A percentile compares a stretch with the other conserved stretches of the same genome.
These are phyloP conservation scores for Harrya chromipes DNA, from an alignment of 768 basidiomycete genomes.

Conservation along the genomic window DNA sequence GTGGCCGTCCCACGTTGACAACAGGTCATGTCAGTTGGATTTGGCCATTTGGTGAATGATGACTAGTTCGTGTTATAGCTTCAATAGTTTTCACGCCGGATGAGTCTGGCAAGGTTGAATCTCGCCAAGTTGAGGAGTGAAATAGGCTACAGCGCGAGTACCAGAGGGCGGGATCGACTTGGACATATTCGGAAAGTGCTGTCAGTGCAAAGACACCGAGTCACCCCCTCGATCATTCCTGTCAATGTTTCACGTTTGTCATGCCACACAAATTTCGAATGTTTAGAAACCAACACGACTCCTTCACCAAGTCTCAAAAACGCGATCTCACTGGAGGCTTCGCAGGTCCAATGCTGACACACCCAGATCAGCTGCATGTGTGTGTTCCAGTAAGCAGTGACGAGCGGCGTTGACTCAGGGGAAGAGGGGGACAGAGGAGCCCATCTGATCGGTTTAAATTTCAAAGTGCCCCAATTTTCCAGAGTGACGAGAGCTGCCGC, in stretches of 20 bases:
- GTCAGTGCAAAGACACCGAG: slow-evolving; percentile 23
- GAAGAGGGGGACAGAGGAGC: slow-evolving; percentile 2
- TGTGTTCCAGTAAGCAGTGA: slow-evolving; percentile 1
- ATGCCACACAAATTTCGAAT: slow-evolving; percentile 18
- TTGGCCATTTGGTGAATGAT: too few relatives aligned
- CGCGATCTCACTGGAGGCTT: not conserved
- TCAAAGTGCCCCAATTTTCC: slow-evolving; percentile 26
- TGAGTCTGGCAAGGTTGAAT: not conserved
- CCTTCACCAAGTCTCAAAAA: not conserved
- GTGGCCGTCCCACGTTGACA: not conserved
- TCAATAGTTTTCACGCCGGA: not conserved
- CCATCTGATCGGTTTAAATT: slow-evolving; percentile 19
- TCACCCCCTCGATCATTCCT: slow-evolving; percentile 40
- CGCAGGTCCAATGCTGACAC: not conserved
- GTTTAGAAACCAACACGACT: slow-evolving; percentile 3
- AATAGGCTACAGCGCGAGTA: slow-evolving; percentile 33
- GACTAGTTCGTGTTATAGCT: too few relatives aligned
- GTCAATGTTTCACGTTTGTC: slow-evolving; percentile 43
- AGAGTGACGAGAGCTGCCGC: slow-evolving; percentile 19
- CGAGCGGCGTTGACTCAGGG: not conserved
- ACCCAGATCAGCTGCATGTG: not conserved
- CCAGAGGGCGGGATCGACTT: slow-evolving; percentile 38
- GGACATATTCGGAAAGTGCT: slow-evolving; percentile 34
- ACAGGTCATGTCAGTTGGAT: not conserved
- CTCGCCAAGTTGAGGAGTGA: slow-evolving; percentile 9